Percentiles rank a stretch among this genome's conserved stretches.
These are phyloP conservation scores for Hydnum rufescens DNA, from an alignment of 768 basidiomycete genomes.

Conservation along the genomic window DNA sequence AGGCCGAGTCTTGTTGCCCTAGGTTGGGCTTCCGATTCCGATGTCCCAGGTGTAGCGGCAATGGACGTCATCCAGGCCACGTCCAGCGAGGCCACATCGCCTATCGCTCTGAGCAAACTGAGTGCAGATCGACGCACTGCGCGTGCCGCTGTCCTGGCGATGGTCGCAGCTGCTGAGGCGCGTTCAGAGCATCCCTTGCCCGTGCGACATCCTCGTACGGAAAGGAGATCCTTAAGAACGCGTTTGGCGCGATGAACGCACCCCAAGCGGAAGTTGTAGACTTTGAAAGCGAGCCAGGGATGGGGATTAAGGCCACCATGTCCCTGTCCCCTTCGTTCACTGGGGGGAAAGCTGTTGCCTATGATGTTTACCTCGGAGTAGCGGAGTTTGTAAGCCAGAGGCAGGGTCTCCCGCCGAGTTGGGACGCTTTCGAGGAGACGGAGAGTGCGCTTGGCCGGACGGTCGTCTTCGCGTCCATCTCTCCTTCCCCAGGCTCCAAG, in stretches of 20 bases:
- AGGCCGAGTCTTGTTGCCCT: conserved; percentile 65
- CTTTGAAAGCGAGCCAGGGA: conserved; percentile 81
- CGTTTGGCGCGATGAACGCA: conserved; percentile 20
- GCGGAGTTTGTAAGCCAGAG: conserved; percentile 43
- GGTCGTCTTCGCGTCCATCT: conserved; percentile 67
- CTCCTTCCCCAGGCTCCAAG: conserved; percentile 15
- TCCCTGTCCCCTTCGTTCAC: conserved; percentile 26
- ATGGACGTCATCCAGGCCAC: conserved; percentile 13
- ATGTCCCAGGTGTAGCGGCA: conserved; percentile 15
- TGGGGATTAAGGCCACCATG: conserved; percentile 62
- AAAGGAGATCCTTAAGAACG: conserved; percentile 33
- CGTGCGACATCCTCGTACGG: conserved; percentile 79
- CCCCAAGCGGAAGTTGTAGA: conserved; percentile 40
- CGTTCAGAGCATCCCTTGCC: conserved; percentile 92
- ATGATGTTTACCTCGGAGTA: conserved; percentile 54
- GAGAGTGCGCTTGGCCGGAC: conserved; percentile 63
- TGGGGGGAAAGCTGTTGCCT: too few relatives aligned
- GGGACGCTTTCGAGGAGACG: conserved; percentile 43
- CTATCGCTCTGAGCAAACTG: conserved; percentile 13
- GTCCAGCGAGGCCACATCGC: conserved; percentile 3
- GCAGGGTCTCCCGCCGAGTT: conserved; percentile 22
- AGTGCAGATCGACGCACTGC: conserved; percentile 45
- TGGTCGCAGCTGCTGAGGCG: conserved; percentile 74
- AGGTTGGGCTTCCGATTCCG: conserved; percentile 36
- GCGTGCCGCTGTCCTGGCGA: conserved; percentile 44